Percentiles rank a stretch among this genome's conserved stretches.
These are phyloP conservation scores for Cladorrhinum sp. DNA, from an alignment of 2,329 filamentous ascomycete species.

Conservation along the genomic window DNA sequence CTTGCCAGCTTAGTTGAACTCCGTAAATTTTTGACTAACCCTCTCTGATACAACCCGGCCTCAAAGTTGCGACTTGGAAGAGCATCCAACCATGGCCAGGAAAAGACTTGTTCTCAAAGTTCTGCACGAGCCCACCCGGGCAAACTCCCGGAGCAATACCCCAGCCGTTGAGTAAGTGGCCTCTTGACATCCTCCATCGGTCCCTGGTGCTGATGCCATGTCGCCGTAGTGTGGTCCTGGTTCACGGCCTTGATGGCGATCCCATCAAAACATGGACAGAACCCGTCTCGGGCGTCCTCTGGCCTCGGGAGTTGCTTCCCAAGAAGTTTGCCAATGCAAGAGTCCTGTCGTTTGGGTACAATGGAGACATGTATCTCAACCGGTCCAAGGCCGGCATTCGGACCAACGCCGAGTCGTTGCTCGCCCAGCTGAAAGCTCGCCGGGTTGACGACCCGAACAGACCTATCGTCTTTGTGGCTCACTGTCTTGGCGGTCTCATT, in stretches of 20 bases:
- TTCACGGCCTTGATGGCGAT: constrained; percentile 12
- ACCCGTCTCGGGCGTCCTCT: neutral
- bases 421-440: neutral
- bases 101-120: neutral
- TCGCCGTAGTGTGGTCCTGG: constrained; percentile 2
- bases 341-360: constrained; percentile 9
- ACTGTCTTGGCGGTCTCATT: constrained; percentile 7
- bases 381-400: neutral
- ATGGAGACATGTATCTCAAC: constrained; percentile 4
- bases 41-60: too few relatives aligned
- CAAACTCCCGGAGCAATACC: neutral
- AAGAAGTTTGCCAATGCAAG: neutral
- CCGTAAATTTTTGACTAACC: too few relatives aligned
- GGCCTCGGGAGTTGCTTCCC: constrained; percentile 5
- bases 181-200: too few relatives aligned
- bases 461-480: constrained; percentile 8
- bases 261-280: constrained; percentile 7
- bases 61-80: too few relatives aligned
- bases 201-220: too few relatives aligned
- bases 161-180: neutral
- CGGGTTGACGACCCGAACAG: neutral
- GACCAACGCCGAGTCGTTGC: neutral
- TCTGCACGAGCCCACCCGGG: neutral
- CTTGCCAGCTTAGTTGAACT: too few relatives aligned
- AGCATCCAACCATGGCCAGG: neutral